phyloP scores from a whole-genome alignment of 1,284 basidiomycete species.

The Wolfiporia cocos region DNA sequence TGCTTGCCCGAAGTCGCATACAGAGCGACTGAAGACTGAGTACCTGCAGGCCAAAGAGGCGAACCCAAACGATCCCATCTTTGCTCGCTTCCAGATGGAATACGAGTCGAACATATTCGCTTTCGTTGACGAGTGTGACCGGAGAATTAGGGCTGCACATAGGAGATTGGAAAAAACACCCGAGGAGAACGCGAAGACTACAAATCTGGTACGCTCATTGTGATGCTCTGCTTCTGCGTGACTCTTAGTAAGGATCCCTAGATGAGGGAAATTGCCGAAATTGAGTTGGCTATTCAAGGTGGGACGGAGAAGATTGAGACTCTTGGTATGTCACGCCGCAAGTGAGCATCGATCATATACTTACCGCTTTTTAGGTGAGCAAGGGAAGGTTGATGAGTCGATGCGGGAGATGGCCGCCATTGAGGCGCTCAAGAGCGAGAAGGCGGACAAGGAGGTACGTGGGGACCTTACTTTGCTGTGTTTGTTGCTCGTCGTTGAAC shows the following conservation, averaged over 20 bases:
- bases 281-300: conserved; percentile 96
- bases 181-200: conserved; percentile 98
- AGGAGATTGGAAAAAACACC: conserved; percentile 97
- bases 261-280: conserved; percentile 99
- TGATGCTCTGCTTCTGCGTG: neutral
- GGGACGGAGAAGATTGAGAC: conserved; percentile 98
- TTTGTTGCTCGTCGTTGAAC: too few relatives aligned
- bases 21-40: conserved; percentile 90
- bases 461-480: too few relatives aligned
- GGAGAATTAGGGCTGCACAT: conserved; percentile 91
- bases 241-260: conserved; percentile 24
- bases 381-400: conserved; percentile 97
- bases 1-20: conserved; percentile 95
- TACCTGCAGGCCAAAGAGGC: conserved; percentile 77
- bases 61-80: conserved; percentile 72
- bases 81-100: conserved; percentile 84
- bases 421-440: conserved; percentile 95
- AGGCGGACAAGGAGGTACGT: conserved; percentile 88
- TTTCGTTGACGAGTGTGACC: conserved; percentile 98
- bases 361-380: conserved; percentile 60
- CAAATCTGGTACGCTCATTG: conserved; percentile 67
- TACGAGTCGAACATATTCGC: conserved; percentile 94
- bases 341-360: neutral
- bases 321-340: conserved; percentile 51
- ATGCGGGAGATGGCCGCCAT: conserved; percentile 97